These are phyloP conservation scores for Populus nigra DNA, from an alignment of 345 rosid genomes.

Conservation along the genomic window DNA sequence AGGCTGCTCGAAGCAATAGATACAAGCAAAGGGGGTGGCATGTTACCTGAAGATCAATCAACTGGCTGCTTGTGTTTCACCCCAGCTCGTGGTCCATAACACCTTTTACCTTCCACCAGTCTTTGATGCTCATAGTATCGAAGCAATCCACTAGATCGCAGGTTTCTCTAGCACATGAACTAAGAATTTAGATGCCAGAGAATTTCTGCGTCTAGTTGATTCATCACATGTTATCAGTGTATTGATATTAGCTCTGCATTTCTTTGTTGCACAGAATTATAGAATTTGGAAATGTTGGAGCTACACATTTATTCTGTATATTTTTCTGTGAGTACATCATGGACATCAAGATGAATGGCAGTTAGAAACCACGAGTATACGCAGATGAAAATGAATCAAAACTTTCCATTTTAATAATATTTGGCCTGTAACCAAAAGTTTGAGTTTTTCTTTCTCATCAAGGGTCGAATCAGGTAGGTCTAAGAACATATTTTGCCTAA, in stretches of 20 bases:
- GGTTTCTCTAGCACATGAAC: conserved; percentile 10
- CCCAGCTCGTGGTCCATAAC: conserved; percentile 27
- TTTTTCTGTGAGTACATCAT: neutral
- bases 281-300: conserved; percentile 1
- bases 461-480: neutral
- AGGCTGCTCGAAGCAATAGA: conserved; percentile 32
- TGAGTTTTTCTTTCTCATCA: neutral
- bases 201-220: conserved; percentile 6
- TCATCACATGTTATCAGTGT: neutral
- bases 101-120: neutral
- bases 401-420: too few species aligned
- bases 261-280: neutral
- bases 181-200: neutral
- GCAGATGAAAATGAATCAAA: too few species aligned
- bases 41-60: conserved; percentile 37
- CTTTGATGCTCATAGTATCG: neutral
- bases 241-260: neutral
- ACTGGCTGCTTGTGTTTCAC: conserved; percentile 32
- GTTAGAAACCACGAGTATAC: too few species aligned
- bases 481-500: neutral
- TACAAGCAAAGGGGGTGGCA: conserved; percentile 37
- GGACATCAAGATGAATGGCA: neutral
- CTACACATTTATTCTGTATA: neutral
- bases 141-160: conserved; percentile 1
- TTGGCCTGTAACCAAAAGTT: too few species aligned